Conservation (phyloP, 2,329 filamentous ascomycete genomes). For the Furcasterigmium sp. region DNA sequence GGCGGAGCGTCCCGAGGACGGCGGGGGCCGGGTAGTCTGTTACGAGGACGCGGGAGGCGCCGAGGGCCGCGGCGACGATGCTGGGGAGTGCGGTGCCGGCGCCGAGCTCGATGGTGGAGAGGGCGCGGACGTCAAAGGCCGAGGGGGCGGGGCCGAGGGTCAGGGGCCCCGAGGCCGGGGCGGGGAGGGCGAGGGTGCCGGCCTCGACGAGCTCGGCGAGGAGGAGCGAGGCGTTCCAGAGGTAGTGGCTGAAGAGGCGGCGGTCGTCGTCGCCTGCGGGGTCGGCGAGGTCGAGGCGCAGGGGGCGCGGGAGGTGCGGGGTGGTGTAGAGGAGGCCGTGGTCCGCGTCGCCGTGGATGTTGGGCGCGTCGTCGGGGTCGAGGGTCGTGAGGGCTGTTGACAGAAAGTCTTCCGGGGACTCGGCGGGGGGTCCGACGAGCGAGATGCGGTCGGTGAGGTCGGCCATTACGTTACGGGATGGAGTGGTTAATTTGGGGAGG, state of each 20-base stretch:
- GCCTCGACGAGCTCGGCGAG: constrained; percentile 52
- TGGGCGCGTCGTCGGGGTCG: constrained; percentile 63
- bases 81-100: constrained; percentile 56
- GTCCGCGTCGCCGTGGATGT: constrained; percentile 59
- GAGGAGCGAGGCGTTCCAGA: constrained; percentile 63
- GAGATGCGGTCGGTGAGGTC: constrained; percentile 40
- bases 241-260: constrained; percentile 63
- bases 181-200: constrained; percentile 28
- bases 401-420: constrained; percentile 55
- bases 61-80: constrained; percentile 41
- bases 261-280: constrained; percentile 48
- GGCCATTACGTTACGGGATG: constrained; percentile 25
- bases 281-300: constrained; percentile 40
- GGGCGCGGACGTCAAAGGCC: constrained; percentile 42
- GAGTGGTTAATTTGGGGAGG: constrained; percentile 3
- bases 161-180: constrained; percentile 7
- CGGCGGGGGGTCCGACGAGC: constrained; percentile 26
- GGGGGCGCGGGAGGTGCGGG: constrained; percentile 38
- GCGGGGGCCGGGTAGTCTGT: constrained; percentile 63
- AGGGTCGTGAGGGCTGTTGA: constrained; percentile 54
- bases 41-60: constrained; percentile 46
- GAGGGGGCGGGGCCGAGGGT: constrained; percentile 7
- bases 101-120: constrained; percentile 59
- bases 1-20: constrained; percentile 52
- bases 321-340: constrained; percentile 55